Evolutionary conservation across 768 basidiomycete genomes (phyloP), one percentile per base, ranked within the genome.

Genomic region (Boletales sp.): DNA sequence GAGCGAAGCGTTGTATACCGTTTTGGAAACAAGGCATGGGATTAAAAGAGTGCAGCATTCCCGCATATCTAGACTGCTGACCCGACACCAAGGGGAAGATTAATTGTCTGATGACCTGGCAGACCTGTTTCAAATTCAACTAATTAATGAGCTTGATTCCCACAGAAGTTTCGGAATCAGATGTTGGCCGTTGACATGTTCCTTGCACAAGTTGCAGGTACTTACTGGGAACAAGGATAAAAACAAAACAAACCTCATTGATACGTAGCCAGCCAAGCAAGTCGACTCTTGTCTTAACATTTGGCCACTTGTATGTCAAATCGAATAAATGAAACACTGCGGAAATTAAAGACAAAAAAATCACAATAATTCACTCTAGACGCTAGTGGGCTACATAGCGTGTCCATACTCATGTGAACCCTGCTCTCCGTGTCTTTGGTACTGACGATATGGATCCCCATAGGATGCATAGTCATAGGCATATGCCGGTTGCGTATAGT

Each of bases 331-430:
- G 53, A 56, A 63, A 67, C 59, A 69, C 49, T 52, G 45, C 33
- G 18, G 35, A 35, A 28, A 28, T 28, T 28, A 28, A 48, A 39
- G 53, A 48, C 50, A 40, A 34, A 52, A 60, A 50, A 55, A 37
- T 49, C 49, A 52, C 41, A 51, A 57, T 25, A 55, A n/a, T 51
- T 46, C 48, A 44, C 53, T 55, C 53, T 49, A 50, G 39, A 38
- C 31, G 25, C 56, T 50, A 44, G 37, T n/a, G 48, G 28, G 45
- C 51, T 68, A 68, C 62, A 68, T 51, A 52, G 68, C 66, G 46
- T 66, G 68, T 57, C 68, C 66, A 40, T 62, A 68, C 47, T 64
- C 66, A 17, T 66, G 51, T 38, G 55, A 49, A 43, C 56, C 59
- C 37, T 68, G 66, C 51, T 60, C 58, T 21, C 53, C 59, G 44